phyloP scores from a whole-genome alignment of 2,329 filamentous ascomycete species.

The Cryphonectria radicalis region DNA sequence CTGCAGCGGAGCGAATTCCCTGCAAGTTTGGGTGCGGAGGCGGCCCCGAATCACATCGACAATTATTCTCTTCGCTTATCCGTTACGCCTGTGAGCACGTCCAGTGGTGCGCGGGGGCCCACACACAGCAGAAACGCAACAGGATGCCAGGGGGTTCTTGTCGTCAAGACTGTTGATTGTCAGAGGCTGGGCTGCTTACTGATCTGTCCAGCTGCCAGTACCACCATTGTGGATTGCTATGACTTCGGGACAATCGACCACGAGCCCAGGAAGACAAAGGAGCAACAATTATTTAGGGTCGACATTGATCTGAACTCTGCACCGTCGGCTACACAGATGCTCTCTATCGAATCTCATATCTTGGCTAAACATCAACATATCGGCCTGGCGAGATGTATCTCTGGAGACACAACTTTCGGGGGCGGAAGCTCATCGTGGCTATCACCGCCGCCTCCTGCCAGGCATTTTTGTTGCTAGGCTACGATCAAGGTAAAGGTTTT shows the following conservation, averaged over 20 bases:
- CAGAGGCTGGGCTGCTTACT: not conserved
- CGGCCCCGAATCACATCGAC: not conserved
- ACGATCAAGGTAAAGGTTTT: slow-evolving; percentile 36
- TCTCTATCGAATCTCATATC: not conserved
- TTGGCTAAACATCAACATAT: not conserved
- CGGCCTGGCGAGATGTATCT: slow-evolving; percentile 13
- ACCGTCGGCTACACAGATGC: not conserved
- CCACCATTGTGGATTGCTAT: not conserved
- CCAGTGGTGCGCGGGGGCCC: not conserved
- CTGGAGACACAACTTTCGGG: slow-evolving; percentile 31
- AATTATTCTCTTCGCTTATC: not conserved
- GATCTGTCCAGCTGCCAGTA: not conserved
- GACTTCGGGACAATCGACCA: not conserved
- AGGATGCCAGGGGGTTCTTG: not conserved
- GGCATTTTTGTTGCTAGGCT: slow-evolving; percentile 41
- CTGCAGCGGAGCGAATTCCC: not conserved
- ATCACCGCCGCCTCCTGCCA: slow-evolving; percentile 45
- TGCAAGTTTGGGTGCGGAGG: not conserved
- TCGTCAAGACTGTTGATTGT: not conserved
- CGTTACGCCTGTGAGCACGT: not conserved
- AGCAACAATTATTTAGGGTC: not conserved
- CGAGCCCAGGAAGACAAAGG: not conserved
- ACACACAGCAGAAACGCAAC: not conserved
- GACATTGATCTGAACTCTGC: not conserved
- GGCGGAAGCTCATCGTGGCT: slow-evolving; percentile 29